Base-by-base conservation (phyloP, 2,329 filamentous ascomycete genomes). In the Canariomyces notabilis region DNA sequence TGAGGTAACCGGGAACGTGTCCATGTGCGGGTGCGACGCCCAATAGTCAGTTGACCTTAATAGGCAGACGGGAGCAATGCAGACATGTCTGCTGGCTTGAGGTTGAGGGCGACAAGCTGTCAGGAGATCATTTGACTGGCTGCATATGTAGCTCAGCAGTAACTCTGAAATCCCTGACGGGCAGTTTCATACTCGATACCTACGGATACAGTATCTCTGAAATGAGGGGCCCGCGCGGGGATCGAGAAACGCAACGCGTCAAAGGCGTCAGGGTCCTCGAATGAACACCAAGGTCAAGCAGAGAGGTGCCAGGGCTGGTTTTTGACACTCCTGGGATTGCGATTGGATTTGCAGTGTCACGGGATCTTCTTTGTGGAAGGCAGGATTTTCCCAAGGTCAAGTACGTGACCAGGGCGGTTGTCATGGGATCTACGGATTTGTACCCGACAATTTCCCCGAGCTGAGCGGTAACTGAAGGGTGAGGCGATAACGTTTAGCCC, bases 91-190 rank as follows among this genome's bases (percentile, higher is more conserved):
- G 37, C 26, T 41, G 34, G 37, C 40, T 35, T 43, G 31, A 29
- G 19, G 31, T 41, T 42, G 37, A 43, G 35, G 23, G 36, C 39
- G 26, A 36, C 18, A 42, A 26, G 19, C 26, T 16, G 9, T 6
- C 15, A 16, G 23, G 15, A 6, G 32, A 42, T 50, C 44, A 45
- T 38, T 48, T 51, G 49, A 51, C 44, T 48, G 49, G 44, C 41
- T 48, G 49, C 49, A 45, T 42, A 4, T 42, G n/a, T n/a, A n/a
- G n/a, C 15, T 12, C 14, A 8, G 19, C 35, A 21, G 22, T 20
- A 44, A 32, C 20, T n/a, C 21, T 11, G 7, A 22, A 16, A 31
- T 35, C 34, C 48, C 48, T 46, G 43, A 46, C 44, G 23, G 12
- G 15, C n/a, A 26, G 44, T 29, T 42, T 42, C 44, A 42, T 37